Evolutionary conservation across 73 alveolate species (phyloP), one percentile per base, ranked within the genome.

Genomic region (Paramecium sexaurelia): DNA sequence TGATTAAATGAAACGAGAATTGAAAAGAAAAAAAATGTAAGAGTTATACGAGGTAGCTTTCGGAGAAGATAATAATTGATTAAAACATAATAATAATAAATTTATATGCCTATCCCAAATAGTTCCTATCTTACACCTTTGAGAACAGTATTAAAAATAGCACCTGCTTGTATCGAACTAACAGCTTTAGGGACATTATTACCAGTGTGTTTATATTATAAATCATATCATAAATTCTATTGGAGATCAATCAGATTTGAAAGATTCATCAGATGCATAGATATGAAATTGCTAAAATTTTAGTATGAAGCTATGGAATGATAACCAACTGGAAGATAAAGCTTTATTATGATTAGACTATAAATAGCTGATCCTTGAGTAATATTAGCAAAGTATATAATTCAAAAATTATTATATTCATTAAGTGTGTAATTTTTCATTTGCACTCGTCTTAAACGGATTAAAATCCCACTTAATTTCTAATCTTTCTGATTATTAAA

Each of bases 171-270:
- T 57, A 83, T 87, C 26, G 93, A 67, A 40, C 40, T 66, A 26
- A 32, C 85, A 2, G 39, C 71, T 37, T 39, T 87, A 27, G 93
- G 93, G 1, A 47, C 43, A 78, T 55, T 73, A 40, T 87, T 87
- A 47, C 82, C 93, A n/a, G 57, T 56, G 68, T 75, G 40, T 68
- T 29, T 87, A 55, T 87, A 87, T 82, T 90, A 87, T 39, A 68
- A 41, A 2, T 35, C 69, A 0, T 87, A 87, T 55, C 93, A 87
- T 33, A 87, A 66, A 69, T 68, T 87, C 90, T 68, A 26, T 51
- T 87, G 68, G 66, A 87, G 93, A 87, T 87, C 93, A 35, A 68
- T 56, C 82, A 61, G 86, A 57, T 87, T 68, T 87, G 93, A 87
- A 40, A 66, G 89, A 37, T 29, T 68, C 26, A 55, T 82, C 0